phyloP scores from a whole-genome alignment of 1,284 basidiomycete genomes.

The Sparassis latifolia region DNA sequence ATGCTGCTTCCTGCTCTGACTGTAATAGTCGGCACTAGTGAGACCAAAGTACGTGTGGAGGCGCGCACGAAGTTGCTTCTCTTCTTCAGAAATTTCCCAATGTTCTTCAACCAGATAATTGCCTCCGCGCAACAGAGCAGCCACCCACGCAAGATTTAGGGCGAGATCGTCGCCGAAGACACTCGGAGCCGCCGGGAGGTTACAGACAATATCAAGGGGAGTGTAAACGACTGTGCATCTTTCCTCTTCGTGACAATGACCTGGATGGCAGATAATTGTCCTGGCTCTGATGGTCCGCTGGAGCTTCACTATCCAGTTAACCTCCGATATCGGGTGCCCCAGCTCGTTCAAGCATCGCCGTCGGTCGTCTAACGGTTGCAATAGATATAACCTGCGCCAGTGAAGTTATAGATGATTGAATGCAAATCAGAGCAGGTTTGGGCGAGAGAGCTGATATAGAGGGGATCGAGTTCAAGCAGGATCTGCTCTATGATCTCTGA shows the following conservation, averaged over 20 bases:
- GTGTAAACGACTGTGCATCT: slow-evolving; percentile 36
- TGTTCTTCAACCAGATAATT: slow-evolving; percentile 36
- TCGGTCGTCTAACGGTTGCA: slow-evolving; percentile 54
- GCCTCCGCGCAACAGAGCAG: slow-evolving; percentile 33
- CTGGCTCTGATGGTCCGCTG: slow-evolving; percentile 46
- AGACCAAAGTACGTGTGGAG: slow-evolving; percentile 53
- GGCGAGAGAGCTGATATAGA: slow-evolving; percentile 43
- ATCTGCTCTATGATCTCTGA: slow-evolving; percentile 51
- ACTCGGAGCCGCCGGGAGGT: slow-evolving; percentile 31
- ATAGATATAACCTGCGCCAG: slow-evolving; percentile 59
- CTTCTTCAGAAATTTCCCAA: slow-evolving; percentile 24
- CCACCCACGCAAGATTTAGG: slow-evolving; percentile 47
- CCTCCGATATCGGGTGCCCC: slow-evolving; percentile 27
- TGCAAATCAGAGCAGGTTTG: slow-evolving; percentile 42
- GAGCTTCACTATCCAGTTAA: slow-evolving; percentile 50
- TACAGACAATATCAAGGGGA: slow-evolving; percentile 38
- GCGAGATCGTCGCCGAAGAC: slow-evolving; percentile 31
- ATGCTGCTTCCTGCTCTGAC: too few relatives aligned
- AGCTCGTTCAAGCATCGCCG: slow-evolving; percentile 36
- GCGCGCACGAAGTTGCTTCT: slow-evolving; percentile 40
- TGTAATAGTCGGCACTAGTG: slow-evolving; percentile 37
- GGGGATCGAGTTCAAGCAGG: slow-evolving; percentile 45
- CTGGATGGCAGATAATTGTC: slow-evolving; percentile 31
- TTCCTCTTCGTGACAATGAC: slow-evolving; percentile 35
- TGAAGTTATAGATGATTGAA: slow-evolving; percentile 42